phyloP scores from a whole-genome alignment of 129 eudicot species.

The Flaveria linearis region DNA sequence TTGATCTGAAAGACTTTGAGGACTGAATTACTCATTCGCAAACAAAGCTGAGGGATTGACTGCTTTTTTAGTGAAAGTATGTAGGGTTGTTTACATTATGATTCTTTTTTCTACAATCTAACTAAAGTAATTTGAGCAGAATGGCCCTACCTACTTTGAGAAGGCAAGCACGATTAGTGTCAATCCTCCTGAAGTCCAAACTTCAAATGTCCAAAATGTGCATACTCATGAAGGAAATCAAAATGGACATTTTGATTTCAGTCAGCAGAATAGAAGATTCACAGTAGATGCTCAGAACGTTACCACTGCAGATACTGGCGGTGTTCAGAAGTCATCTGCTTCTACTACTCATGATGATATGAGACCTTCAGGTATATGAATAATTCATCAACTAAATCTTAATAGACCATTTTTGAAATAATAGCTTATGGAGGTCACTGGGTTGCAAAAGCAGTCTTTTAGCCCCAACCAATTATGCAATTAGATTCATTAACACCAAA shows the following conservation, averaged over 20 bases:
- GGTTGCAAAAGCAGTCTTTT: not conserved
- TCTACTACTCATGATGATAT: constrained; percentile 34
- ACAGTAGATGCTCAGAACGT: constrained; percentile 42
- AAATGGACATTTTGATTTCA: constrained; percentile 26
- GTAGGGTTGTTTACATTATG: not conserved
- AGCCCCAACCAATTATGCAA: not conserved
- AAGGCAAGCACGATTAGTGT: constrained; percentile 38
- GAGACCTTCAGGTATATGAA: constrained; percentile 55
- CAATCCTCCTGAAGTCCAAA: constrained; percentile 48
- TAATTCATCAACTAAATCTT: not conserved
- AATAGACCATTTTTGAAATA: not conserved
- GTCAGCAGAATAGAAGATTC: constrained; percentile 47
- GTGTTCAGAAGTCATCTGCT: constrained; percentile 20
- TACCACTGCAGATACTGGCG: constrained; percentile 28
- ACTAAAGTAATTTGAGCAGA: constrained; percentile 43
- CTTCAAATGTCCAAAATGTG: constrained; percentile 40
- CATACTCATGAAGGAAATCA: constrained; percentile 32
- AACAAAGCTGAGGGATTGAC: not conserved
- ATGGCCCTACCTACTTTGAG: constrained; percentile 56
- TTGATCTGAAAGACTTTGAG: not conserved
- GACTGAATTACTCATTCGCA: not conserved
- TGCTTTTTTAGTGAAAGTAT: not conserved
- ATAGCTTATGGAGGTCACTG: not conserved
- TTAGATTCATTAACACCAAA: not conserved
- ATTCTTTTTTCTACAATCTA: constrained; percentile 1